Base-by-base conservation (phyloP, 257 asterid species). In the Solanum ahanhuiri region DNA sequence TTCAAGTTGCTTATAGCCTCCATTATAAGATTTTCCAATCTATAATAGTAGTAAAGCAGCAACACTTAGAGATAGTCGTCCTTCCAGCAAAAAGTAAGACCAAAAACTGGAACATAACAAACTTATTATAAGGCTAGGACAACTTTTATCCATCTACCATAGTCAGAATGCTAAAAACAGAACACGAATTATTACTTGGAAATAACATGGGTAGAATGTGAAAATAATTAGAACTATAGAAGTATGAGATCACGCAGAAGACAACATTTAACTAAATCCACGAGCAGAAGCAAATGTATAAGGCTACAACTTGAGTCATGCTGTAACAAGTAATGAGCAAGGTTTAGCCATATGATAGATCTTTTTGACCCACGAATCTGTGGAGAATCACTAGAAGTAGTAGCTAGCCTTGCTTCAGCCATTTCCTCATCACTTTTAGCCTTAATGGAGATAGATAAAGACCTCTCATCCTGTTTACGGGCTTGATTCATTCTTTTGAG, bases 21-120 rank as follows among this genome's bases (percentile, higher is more conserved):
- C 91, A 93, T 88, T 41, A 95, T 95, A 90, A 96, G 98, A 89
- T 93, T 93, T 85, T 95, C 99, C 96, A 95, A 89, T 95, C 99
- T 96, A 89, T 73, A 86, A 83, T 70, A 91, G 70, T 84, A 93
- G 77, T n/a, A n/a, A n/a, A n/a, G n/a, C n/a, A n/a, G n/a, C n/a
- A n/a, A n/a, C n/a, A n/a, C n/a, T n/a, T n/a, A n/a, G n/a, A n/a
- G n/a, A n/a, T n/a, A n/a, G n/a, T n/a, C n/a, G n/a, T n/a, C n/a
- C n/a, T n/a, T n/a, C n/a, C n/a, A n/a, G n/a, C n/a, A n/a, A n/a
- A n/a, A 37, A 43, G 22, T 77, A 77, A 43, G 83, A 25, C 83
- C 9, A 43, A 77, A 43, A 37, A 25, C 28, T 76, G 83, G 64
- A 25, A 77, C 23, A 23, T 25, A 43, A 77, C 83, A 43, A 77